Evolutionary conservation across 495 filamentous ascomycete species (phyloP), one percentile per base, ranked within the genome.

Genomic region (Annulohypoxylon nitens): DNA sequence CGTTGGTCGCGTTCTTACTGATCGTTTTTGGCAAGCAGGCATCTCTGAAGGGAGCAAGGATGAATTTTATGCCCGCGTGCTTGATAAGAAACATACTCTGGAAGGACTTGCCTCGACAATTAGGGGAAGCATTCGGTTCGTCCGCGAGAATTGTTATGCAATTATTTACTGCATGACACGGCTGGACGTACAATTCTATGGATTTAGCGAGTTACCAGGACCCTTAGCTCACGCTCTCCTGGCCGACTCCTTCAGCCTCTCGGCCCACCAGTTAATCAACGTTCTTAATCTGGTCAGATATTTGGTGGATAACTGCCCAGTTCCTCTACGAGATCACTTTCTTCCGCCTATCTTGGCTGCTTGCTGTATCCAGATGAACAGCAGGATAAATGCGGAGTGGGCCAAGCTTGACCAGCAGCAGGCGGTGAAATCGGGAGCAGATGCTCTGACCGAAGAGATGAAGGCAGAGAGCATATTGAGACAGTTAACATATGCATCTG

Each of bases 1-100:
- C 14, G 90, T 97, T 33, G 88, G 88, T 36, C 89, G 93, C 5
- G 93, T 98, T 53, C 83, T 99, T 16, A 97, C 94, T 1, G 96
- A 99, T 82, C 91, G 96, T 25, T 98, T 99, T 77, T 99, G 96
- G 96, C 96, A 99, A 86, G 92, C 95, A 14, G 96, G 96, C 14
- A 99, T 99, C 45, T 98, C 96, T 0, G 92, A 88, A 70, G 96
- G 97, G 26, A 98, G 92, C 73, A 92, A 94, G 74, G 96, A 98
- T 60, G 94, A 97, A 37, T 99, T 99, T 77, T 98, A 97, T 80
- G 93, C 96, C 47, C 88, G 91, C 47, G 94, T 99, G 34, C 90
- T 91, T 9, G 90, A 91, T 25, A 98, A 97, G 39, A 96, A 93
- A 81, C 86, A 87, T 51, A 97, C 94, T 0, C 86, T 97, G 43